Conservation (phyloP, 2,329 filamentous ascomycete species). For the Canariomyces notabilis region DNA sequence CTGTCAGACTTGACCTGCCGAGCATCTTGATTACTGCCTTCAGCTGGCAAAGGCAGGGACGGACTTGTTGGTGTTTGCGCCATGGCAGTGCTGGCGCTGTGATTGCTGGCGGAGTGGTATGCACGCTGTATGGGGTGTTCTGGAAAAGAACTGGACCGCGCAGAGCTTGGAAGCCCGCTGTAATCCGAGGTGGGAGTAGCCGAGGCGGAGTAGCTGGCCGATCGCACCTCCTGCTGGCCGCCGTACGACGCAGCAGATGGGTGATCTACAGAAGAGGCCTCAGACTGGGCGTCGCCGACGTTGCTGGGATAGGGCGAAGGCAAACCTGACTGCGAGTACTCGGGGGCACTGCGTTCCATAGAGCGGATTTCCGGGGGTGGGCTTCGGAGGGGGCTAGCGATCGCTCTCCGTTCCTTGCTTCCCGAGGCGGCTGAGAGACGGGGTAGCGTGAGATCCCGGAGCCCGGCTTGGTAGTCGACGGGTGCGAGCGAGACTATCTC, state of each 20-base stretch:
- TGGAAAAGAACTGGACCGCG: conserved; percentile 78
- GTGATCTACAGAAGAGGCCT: conserved; percentile 83
- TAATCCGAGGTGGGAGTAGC: conserved; percentile 88
- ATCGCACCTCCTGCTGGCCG: conserved; percentile 73
- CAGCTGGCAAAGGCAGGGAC: conserved; percentile 86
- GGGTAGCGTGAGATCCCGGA: conserved; percentile 13
- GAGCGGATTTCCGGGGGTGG: conserved; percentile 17
- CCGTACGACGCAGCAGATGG: conserved; percentile 88
- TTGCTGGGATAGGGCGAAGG: conserved; percentile 64
- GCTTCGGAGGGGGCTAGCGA: conserved; percentile 9
- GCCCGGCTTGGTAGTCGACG: conserved; percentile 16
- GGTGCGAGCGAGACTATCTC: too few relatives aligned
- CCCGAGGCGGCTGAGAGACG: conserved; percentile 18
- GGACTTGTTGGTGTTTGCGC: conserved; percentile 96
- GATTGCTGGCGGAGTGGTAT: conserved; percentile 73
- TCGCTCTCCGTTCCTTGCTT: conserved; percentile 13
- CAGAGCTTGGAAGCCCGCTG: conserved; percentile 67
- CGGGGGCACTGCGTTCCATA: conserved; percentile 58
- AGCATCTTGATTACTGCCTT: conserved; percentile 64
- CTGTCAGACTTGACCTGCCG: conserved; percentile 85
- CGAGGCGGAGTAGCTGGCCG: conserved; percentile 64
- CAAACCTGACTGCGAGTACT: conserved; percentile 88
- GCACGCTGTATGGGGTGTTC: conserved; percentile 83
- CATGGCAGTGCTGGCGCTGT: conserved; percentile 76
- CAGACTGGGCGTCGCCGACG: conserved; percentile 70